These are phyloP conservation scores for Epicoccum nigrum DNA, from an alignment of 2,329 filamentous ascomycete genomes.

Conservation along the genomic window DNA sequence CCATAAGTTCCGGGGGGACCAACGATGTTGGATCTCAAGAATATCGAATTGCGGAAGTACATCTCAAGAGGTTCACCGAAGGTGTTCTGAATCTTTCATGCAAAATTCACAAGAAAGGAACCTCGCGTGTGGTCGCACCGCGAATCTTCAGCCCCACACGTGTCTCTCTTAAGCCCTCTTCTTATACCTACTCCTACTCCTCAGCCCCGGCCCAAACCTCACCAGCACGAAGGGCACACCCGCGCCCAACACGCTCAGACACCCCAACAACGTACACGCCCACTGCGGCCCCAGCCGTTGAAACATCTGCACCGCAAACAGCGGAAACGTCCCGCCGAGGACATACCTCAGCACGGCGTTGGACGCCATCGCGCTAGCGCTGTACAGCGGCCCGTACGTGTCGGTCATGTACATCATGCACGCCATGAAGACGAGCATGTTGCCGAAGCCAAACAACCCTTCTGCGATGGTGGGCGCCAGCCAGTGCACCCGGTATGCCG, in stretches of 20 bases:
- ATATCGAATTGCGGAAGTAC: no score
- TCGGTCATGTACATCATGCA: slow-evolving; percentile 59
- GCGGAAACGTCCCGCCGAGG: slow-evolving; percentile 63
- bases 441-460: slow-evolving; percentile 32
- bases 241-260: slow-evolving; percentile 12
- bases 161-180: no score
- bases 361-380: slow-evolving; percentile 65
- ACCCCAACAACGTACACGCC: slow-evolving; percentile 18
- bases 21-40: no score
- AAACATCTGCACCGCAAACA: slow-evolving; percentile 63
- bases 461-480: slow-evolving; percentile 46
- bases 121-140: no score
- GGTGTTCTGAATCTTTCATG: no score
- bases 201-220: slow-evolving; percentile 20
- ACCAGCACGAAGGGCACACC: slow-evolving; percentile 23
- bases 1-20: no score
- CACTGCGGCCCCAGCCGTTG: slow-evolving; percentile 13
- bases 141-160: no score
- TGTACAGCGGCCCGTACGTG: slow-evolving; percentile 61
- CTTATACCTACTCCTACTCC: slow-evolving; percentile 22
- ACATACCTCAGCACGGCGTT: slow-evolving; percentile 64
- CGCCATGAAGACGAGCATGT: slow-evolving; percentile 34
- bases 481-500: slow-evolving; percentile 41
- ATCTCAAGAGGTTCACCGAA: no score
- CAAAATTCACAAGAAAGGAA: no score